phyloP scores from a whole-genome alignment of 495 filamentous ascomycete species.

The Astrothelium macrocarpum region DNA sequence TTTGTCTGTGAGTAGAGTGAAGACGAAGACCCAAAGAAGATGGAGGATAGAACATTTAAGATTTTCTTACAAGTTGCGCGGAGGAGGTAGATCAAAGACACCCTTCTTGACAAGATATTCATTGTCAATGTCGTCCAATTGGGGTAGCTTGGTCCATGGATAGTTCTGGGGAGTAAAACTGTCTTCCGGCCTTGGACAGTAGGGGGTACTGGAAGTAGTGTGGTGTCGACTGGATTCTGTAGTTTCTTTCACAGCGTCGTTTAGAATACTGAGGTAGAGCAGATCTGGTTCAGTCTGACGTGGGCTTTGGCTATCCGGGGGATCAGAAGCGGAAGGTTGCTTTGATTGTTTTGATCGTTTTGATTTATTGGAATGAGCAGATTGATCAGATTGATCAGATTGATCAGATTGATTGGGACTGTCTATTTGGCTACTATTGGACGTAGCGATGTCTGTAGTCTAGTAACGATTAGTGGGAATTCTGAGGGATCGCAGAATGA shows the following conservation, averaged over 20 bases:
- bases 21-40: conserved; percentile 14
- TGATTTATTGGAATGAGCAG: neutral
- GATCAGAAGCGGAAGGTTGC: conserved; percentile 2
- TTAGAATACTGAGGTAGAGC: conserved; percentile 18
- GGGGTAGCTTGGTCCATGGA: conserved; percentile 14
- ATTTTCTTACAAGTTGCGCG: conserved; percentile 15
- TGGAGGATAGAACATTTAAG: conserved; percentile 9
- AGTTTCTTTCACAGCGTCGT: conserved; percentile 16
- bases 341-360: conserved; percentile 2
- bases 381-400: neutral
- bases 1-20: conserved; percentile 16
- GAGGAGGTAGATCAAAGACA: conserved; percentile 17
- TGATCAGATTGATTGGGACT: neutral
- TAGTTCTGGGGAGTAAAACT: conserved; percentile 8
- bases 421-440: conserved; percentile 1
- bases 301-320: conserved; percentile 11
- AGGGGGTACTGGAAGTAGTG: conserved; percentile 1
- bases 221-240: conserved; percentile 14
- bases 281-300: conserved; percentile 17
- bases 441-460: conserved; percentile 4
- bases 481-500: neutral
- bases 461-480: neutral
- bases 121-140: conserved; percentile 18
- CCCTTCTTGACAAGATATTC: conserved; percentile 18
- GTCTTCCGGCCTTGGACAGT: conserved; percentile 2